phyloP scores from a whole-genome alignment of 1,284 basidiomycete genomes.

The Naganishia sp. region DNA sequence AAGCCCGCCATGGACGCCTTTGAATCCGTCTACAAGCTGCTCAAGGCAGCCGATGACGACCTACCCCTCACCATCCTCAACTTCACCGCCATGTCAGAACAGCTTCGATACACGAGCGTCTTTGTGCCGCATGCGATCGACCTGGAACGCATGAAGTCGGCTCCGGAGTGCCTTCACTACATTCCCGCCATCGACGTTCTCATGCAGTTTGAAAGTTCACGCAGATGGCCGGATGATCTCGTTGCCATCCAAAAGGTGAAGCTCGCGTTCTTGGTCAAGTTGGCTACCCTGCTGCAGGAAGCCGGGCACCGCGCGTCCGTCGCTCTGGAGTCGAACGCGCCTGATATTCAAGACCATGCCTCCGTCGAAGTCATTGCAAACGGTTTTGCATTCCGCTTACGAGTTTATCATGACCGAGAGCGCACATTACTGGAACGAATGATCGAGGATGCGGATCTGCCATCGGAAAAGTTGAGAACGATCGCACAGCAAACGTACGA shows the following conservation, averaged over 20 bases:
- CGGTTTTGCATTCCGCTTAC: conserved; percentile 83
- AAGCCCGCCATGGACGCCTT: conserved; percentile 76
- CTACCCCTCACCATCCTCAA: conserved; percentile 80
- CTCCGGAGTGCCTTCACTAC: conserved; percentile 63
- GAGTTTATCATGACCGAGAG: conserved; percentile 88
- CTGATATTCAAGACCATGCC: conserved; percentile 69
- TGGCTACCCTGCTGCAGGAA: conserved; percentile 67
- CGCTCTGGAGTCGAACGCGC: conserved; percentile 53
- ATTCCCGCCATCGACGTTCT: conserved; percentile 70
- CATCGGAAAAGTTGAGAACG: conserved; percentile 46
- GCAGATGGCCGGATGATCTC: conserved; percentile 93
- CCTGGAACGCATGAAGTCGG: conserved; percentile 52
- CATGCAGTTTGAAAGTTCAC: conserved; percentile 86
- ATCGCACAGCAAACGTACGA: conserved; percentile 64
- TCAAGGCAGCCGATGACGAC: conserved; percentile 74
- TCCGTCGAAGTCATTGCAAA: conserved; percentile 74
- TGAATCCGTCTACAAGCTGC: conserved; percentile 71
- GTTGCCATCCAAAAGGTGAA: conserved; percentile 92
- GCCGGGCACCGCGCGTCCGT: conserved; percentile 56
- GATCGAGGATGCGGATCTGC: conserved; percentile 52
- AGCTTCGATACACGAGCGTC: conserved; percentile 78
- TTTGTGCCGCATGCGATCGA: conserved; percentile 70
- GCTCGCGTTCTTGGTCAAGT: conserved; percentile 82
- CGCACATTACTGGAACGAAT: conserved; percentile 74
- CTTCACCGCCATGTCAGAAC: conserved; percentile 68